Percentiles rank a stretch among this genome's conserved stretches.
Evolutionary conservation across 179 eudicot species (phyloP).

Genomic region (Drosera spatulata): DNA sequence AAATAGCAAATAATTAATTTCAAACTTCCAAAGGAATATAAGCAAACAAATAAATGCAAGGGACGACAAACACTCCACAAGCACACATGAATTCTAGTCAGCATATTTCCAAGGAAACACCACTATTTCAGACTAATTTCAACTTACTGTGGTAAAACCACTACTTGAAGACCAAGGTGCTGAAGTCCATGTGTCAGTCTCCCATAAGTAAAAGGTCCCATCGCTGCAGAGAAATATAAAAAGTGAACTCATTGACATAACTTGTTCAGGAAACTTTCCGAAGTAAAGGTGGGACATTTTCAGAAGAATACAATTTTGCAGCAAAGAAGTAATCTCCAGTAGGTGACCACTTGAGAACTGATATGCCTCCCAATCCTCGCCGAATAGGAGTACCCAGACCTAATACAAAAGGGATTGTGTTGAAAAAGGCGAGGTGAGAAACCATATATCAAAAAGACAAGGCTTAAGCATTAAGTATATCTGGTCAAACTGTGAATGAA

Average conservation of each 20-base stretch:
- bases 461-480: too few species aligned
- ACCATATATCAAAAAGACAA: too few species aligned
- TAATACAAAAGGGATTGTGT: constrained; percentile 7
- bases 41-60: too few species aligned
- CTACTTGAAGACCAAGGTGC: constrained; percentile 86
- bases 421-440: too few species aligned
- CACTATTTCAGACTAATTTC: neutral
- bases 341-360: constrained; percentile 88
- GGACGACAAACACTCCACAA: too few species aligned
- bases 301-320: constrained; percentile 71
- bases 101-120: neutral
- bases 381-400: constrained; percentile 92
- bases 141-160: constrained; percentile 84
- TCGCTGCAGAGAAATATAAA: constrained; percentile 41
- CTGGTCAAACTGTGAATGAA: too few species aligned
- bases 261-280: neutral
- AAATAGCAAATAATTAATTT: too few species aligned
- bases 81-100: too few species aligned
- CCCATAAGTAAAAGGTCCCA: constrained; percentile 96
- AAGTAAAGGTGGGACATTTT: constrained; percentile 7
- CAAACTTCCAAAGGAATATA: too few species aligned
- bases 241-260: constrained; percentile 1
- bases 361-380: constrained; percentile 89
- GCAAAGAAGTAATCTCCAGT: constrained; percentile 90
- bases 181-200: constrained; percentile 93